phyloP scores from a whole-genome alignment of 2,329 filamentous ascomycete genomes.

The Penicillium sp. region DNA sequence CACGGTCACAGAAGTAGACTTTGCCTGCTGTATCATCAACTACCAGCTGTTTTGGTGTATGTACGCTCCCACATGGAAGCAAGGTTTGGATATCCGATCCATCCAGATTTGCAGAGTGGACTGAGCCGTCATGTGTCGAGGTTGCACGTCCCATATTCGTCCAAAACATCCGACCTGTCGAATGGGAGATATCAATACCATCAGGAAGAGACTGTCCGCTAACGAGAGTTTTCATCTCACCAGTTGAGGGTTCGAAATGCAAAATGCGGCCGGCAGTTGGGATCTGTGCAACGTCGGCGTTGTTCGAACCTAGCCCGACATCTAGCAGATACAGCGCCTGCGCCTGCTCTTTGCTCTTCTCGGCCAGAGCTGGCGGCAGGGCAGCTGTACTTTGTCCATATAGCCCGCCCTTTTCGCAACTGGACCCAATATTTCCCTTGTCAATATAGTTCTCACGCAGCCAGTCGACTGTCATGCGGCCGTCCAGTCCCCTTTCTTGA shows the following conservation, averaged over 20 bases:
- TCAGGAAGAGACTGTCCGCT: slow-evolving; percentile 46
- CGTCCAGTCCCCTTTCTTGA: slow-evolving; percentile 49
- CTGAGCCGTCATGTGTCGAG: slow-evolving; percentile 45
- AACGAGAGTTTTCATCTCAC: slow-evolving; percentile 23
- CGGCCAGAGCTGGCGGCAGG: background rate
- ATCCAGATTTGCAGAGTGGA: slow-evolving; percentile 54
- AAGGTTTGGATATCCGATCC: slow-evolving; percentile 52
- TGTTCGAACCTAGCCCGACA: slow-evolving; percentile 29
- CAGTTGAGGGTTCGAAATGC: slow-evolving; percentile 20
- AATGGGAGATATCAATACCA: slow-evolving; percentile 48
- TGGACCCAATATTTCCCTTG: slow-evolving; percentile 51
- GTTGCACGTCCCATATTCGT: slow-evolving; percentile 54
- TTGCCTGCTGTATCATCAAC: slow-evolving; percentile 34
- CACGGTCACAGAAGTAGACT: slow-evolving; percentile 52
- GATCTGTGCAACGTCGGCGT: slow-evolving; percentile 21
- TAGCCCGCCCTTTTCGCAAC: slow-evolving; percentile 45
- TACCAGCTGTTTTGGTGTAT: slow-evolving; percentile 56
- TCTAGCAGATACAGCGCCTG: slow-evolving; percentile 28
- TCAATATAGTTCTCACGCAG: slow-evolving; percentile 53
- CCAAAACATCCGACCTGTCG: slow-evolving; percentile 52
- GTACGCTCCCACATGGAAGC: slow-evolving; percentile 48
- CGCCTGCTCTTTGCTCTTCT: background rate
- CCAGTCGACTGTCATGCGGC: slow-evolving; percentile 48
- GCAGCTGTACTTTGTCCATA: slow-evolving; percentile 31
- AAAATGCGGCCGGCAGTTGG: slow-evolving; percentile 19